phyloP scores from a whole-genome alignment of 1,139 yeast species.

The Kluyveromyces marxianus region DNA sequence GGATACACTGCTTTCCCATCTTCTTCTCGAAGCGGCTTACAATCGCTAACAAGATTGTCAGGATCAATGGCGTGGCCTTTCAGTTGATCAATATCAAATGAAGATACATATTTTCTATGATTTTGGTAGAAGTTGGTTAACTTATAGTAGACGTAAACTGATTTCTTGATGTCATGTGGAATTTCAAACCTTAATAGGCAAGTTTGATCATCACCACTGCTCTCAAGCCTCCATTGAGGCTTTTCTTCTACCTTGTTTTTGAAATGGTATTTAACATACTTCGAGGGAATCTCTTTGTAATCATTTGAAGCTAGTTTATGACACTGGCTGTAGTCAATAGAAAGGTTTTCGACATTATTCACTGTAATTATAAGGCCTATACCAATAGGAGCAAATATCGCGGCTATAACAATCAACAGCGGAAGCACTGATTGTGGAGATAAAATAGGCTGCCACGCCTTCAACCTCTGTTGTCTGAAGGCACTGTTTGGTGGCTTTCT shows the following conservation, averaged over 20 bases:
- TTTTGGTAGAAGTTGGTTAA: slow-evolving; percentile 71
- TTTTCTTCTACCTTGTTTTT: slow-evolving; percentile 31
- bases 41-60: slow-evolving; percentile 43
- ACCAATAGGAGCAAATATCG: slow-evolving; percentile 71
- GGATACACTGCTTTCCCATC: slow-evolving; percentile 70
- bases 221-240: slow-evolving; percentile 49
- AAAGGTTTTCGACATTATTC: slow-evolving; percentile 50
- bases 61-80: slow-evolving; percentile 50
- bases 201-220: slow-evolving; percentile 32
- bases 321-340: slow-evolving; percentile 56
- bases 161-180: slow-evolving; percentile 51
- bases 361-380: slow-evolving; percentile 56
- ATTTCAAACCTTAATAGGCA: slow-evolving; percentile 55
- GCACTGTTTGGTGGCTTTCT: slow-evolving; percentile 61
- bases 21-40: slow-evolving; percentile 62
- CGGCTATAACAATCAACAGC: slow-evolving; percentile 48
- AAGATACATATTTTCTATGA: slow-evolving; percentile 68
- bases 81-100: slow-evolving; percentile 58
- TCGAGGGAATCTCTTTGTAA: slow-evolving; percentile 43
- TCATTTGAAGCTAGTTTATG: slow-evolving; percentile 33
- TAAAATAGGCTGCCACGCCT: slow-evolving; percentile 79
- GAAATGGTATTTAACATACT: slow-evolving; percentile 50
- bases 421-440: slow-evolving; percentile 75
- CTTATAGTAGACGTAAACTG: slow-evolving; percentile 60
- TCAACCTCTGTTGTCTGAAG: slow-evolving; percentile 66